These are phyloP conservation scores for Taiozyma onychis DNA, from an alignment of 1,139 yeast species.

Conservation along the genomic window DNA sequence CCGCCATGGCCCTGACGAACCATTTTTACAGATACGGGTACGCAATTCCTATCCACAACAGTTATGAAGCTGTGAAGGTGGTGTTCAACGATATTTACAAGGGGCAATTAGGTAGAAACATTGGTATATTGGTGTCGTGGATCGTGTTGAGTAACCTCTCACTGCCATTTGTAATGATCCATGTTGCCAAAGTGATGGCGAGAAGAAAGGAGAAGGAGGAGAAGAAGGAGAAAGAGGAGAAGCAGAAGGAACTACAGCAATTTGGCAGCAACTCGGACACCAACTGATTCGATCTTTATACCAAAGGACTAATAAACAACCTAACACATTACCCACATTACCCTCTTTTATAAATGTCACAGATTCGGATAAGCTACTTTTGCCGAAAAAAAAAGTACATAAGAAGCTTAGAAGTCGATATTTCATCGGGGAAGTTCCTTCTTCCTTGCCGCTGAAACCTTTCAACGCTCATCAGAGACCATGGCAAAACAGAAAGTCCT, in stretches of 20 bases:
- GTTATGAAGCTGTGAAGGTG: slow-evolving; percentile 47
- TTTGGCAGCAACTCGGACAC: not conserved
- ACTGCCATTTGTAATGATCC: slow-evolving; percentile 39
- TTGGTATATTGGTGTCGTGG: slow-evolving; percentile 58
- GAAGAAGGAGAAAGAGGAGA: not conserved
- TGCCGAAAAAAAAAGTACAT: too few species aligned
- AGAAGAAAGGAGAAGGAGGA: slow-evolving; percentile 3
- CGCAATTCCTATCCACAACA: slow-evolving; percentile 58
- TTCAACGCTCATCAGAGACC: not conserved
- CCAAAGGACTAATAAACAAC: too few species aligned
- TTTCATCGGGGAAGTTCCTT: not conserved
- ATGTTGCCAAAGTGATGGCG: slow-evolving; percentile 19
- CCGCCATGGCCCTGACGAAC: slow-evolving; percentile 49
- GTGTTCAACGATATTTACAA: slow-evolving; percentile 52
- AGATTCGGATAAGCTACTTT: too few species aligned
- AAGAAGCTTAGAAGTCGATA: not conserved
- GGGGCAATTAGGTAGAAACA: slow-evolving; percentile 49
- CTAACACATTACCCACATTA: too few species aligned
- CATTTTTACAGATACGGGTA: slow-evolving; percentile 57
- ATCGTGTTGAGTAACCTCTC: slow-evolving; percentile 37
- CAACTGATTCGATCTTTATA: not conserved
- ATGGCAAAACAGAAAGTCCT: slow-evolving; percentile 5
- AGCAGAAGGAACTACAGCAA: not conserved
- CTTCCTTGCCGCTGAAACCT: not conserved
- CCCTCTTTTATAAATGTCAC: too few species aligned